A percentile compares a stretch with the other conserved stretches of the same genome.
Conservation (phyloP, 352 stramenopile species). For the Pythium dissimile region DNA sequence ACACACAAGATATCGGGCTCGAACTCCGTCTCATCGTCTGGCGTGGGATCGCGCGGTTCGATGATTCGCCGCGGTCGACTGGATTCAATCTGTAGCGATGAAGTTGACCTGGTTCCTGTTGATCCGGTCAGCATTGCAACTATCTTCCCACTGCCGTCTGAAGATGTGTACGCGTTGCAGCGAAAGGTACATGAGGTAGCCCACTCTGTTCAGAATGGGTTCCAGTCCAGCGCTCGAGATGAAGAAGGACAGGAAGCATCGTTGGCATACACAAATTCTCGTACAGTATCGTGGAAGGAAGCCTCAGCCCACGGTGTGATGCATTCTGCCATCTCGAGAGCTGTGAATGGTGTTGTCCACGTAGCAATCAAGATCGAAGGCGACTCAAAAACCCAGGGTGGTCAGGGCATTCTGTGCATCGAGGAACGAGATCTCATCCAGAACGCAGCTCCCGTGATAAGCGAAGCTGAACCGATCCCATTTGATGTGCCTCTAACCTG, state of each 20-base stretch:
- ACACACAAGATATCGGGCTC: neutral
- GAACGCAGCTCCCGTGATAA: slow-evolving; percentile 37
- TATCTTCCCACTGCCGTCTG: slow-evolving; percentile 69
- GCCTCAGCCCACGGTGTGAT: slow-evolving; percentile 51
- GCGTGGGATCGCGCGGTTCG: neutral
- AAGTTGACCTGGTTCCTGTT: slow-evolving; percentile 43
- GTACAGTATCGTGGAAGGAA: slow-evolving; percentile 56
- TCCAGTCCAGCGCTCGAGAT: slow-evolving; percentile 60
- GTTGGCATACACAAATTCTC: slow-evolving; percentile 72
- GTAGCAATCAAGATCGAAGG: slow-evolving; percentile 68
- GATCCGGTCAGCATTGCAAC: slow-evolving; percentile 67
- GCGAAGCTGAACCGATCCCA: slow-evolving; percentile 43
- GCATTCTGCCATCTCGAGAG: slow-evolving; percentile 64
- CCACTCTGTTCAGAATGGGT: slow-evolving; percentile 64
- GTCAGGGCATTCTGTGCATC: slow-evolving; percentile 66
- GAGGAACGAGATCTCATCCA: slow-evolving; percentile 50
- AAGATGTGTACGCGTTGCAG: slow-evolving; percentile 69
- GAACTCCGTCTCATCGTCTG: neutral
- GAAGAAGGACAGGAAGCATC: slow-evolving; percentile 54
- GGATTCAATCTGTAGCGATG: slow-evolving; percentile 10
- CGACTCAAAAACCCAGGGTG: slow-evolving; percentile 43
- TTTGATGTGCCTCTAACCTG: slow-evolving; percentile 73
- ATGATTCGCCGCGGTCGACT: slow-evolving; percentile 8
- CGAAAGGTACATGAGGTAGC: slow-evolving; percentile 74
- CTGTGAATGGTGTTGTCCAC: slow-evolving; percentile 64